Evolutionary conservation across 805 yeast species (phyloP).

Genomic region (Teunomyces aglyptinius): DNA sequence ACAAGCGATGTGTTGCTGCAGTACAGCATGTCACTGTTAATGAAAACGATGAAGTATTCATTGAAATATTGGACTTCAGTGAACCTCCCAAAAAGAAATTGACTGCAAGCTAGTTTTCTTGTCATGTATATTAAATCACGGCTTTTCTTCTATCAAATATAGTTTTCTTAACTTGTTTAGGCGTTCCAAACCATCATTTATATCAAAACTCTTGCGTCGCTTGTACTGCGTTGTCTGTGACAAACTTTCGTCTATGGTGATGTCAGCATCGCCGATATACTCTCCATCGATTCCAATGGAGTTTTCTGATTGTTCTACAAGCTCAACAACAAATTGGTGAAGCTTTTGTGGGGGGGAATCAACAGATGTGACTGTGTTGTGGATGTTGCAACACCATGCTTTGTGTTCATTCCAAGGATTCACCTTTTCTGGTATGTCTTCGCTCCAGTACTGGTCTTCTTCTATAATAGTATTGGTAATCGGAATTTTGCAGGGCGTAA

Average conservation of each 20-base stretch:
- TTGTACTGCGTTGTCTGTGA: conserved; percentile 7
- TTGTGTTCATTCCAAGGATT: conserved; percentile 32
- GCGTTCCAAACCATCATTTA: conserved; percentile 32
- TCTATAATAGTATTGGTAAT: conserved; percentile 2
- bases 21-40: conserved; percentile 55
- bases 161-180: conserved; percentile 34
- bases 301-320: conserved; percentile 19
- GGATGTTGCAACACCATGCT: conserved; percentile 32
- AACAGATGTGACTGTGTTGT: conserved; percentile 10
- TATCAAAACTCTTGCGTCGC: conserved; percentile 24
- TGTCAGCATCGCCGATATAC: conserved; percentile 13
- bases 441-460: conserved; percentile 14
- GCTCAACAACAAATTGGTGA: conserved; percentile 22
- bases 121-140: background rate
- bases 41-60: conserved; percentile 58
- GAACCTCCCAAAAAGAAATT: conserved; percentile 16
- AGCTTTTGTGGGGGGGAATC: conserved; percentile 1
- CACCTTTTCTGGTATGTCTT: conserved; percentile 9
- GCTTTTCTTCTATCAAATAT: conserved; percentile 22
- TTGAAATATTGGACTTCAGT: conserved; percentile 85
- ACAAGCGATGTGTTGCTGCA: conserved; percentile 84
- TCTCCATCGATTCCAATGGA: conserved; percentile 28
- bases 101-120: background rate
- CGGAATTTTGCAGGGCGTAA: conserved; percentile 33
- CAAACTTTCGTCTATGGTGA: conserved; percentile 4